phyloP scores from a whole-genome alignment of 73 alveolate species.

The Stentor roeselii region DNA sequence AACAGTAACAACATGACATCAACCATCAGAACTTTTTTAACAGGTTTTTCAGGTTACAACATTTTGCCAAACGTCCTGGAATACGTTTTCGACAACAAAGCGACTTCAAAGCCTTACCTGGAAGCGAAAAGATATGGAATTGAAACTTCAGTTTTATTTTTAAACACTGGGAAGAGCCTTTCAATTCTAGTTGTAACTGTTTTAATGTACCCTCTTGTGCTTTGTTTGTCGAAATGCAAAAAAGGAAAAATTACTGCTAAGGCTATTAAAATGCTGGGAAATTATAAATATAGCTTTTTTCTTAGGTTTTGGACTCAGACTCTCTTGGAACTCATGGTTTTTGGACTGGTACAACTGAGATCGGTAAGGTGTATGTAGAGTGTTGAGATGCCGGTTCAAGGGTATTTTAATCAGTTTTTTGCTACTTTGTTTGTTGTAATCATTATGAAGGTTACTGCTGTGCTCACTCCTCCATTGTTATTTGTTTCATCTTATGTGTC shows the following conservation, averaged over 20 bases:
- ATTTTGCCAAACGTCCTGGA: background rate
- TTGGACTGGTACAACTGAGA: background rate
- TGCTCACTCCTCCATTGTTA: background rate
- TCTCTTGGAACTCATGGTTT: background rate
- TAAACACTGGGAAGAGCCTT: background rate
- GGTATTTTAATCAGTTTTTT: background rate
- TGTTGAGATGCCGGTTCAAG: background rate
- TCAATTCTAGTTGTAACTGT: background rate
- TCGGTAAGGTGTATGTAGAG: background rate
- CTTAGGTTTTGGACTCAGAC: slow-evolving; percentile 13
- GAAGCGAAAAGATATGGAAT: background rate
- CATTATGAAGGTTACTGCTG: background rate
- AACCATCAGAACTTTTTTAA: background rate
- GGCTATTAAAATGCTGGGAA: background rate
- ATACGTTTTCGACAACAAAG: background rate
- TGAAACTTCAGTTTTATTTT: background rate
- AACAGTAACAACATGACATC: background rate
- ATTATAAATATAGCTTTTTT: slow-evolving; percentile 10
- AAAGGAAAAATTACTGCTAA: background rate
- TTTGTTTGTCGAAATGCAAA: background rate
- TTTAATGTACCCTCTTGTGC: background rate
- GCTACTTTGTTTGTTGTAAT: background rate
- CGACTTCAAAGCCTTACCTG: background rate
- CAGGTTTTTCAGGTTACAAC: background rate
- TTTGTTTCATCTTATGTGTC: background rate